These are phyloP conservation scores for Nematocida parisii DNA, from an alignment of 371 early-diverging fungal species.

Conservation along the genomic window DNA sequence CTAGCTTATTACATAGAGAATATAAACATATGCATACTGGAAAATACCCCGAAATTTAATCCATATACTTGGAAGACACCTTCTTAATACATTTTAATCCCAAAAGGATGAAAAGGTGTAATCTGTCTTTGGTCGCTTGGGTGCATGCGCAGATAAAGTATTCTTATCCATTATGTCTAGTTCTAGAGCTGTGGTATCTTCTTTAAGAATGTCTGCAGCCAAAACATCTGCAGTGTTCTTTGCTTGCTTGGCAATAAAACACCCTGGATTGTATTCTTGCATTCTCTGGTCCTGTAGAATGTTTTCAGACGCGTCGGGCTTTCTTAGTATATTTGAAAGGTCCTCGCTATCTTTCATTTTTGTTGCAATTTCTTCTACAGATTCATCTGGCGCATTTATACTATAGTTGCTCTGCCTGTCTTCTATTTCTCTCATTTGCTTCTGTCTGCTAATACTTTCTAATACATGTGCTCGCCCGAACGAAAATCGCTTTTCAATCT, in stretches of 20 bases:
- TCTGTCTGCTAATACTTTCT: not conserved
- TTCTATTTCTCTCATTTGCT: not conserved
- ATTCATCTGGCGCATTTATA: not conserved
- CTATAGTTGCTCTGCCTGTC: not conserved
- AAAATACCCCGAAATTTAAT: too few species aligned
- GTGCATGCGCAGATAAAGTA: not conserved
- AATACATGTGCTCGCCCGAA: not conserved
- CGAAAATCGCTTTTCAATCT: conserved; percentile 19
- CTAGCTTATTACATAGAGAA: too few species aligned
- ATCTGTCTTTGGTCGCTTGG: not conserved
- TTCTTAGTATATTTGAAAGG: too few species aligned
- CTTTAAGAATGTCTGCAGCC: not conserved
- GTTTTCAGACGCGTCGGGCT: too few species aligned
- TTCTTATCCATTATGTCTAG: not conserved
- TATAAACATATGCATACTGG: too few species aligned
- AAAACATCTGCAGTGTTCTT: not conserved
- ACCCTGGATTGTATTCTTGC: not conserved
- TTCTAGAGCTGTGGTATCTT: not conserved
- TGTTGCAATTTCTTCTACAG: not conserved
- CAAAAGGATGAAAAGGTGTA: conserved; percentile 17
- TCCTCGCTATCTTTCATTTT: not conserved
- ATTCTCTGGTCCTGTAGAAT: too few species aligned
- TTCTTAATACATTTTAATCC: not conserved
- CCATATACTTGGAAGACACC: too few species aligned
- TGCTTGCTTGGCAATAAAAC: not conserved